These are phyloP conservation scores for Mortierella alpina DNA, from an alignment of 192 early-diverging fungal genomes.

Conservation along the genomic window DNA sequence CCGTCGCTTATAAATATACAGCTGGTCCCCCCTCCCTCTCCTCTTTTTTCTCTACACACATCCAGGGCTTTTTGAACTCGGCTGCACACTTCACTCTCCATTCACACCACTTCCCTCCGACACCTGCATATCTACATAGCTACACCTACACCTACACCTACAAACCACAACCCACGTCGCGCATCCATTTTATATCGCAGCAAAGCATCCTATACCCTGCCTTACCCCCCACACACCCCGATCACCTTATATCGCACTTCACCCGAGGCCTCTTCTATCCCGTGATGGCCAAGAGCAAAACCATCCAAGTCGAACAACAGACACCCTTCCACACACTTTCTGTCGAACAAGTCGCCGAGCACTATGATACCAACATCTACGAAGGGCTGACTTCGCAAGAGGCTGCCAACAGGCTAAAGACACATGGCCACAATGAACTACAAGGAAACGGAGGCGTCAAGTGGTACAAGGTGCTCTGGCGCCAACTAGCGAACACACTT, in stretches of 20 bases:
- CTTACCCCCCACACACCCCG: not conserved
- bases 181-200: too few relatives aligned
- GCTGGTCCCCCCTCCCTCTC: conserved; percentile 1
- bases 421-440: conserved; percentile 72
- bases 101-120: not conserved
- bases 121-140: not conserved
- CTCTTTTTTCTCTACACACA: conserved; percentile 5
- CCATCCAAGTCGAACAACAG: conserved; percentile 8
- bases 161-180: too few relatives aligned
- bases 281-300: conserved; percentile 21
- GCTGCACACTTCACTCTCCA: not conserved
- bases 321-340: conserved; percentile 4
- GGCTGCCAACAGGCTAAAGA: conserved; percentile 51
- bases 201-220: too few relatives aligned
- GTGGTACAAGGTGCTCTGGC: conserved; percentile 68
- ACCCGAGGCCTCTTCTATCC: not conserved
- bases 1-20: conserved; percentile 8
- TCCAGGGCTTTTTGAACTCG: not conserved
- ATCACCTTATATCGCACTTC: not conserved
- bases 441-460: conserved; percentile 75
- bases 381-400: conserved; percentile 63
- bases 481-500: conserved; percentile 75
- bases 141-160: not conserved
- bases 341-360: conserved; percentile 7
- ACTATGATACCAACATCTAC: conserved; percentile 29